Base-by-base conservation (phyloP, 805 yeast genomes). In the Wickerhamomyces tratensis region DNA sequence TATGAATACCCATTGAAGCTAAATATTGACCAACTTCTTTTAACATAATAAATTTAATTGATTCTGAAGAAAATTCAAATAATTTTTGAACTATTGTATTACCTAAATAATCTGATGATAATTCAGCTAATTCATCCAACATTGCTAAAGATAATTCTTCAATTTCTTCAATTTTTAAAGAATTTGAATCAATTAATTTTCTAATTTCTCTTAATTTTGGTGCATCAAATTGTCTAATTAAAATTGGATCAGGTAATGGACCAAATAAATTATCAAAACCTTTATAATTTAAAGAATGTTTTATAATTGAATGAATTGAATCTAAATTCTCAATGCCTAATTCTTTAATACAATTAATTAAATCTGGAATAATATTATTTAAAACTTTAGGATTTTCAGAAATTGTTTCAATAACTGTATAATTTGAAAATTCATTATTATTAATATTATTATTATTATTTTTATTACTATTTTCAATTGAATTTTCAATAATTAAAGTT, bases 71-170 rank as follows among this genome's bases (percentile, higher is more conserved):
- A 41, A 71, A 68, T 39, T 84, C 83, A 57, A 89, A 89, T 30
- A 93, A 64, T 59, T 88, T 89, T 64, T 93, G 98, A 14, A 91
- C 95, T 38, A 93, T 85, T 0, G 98, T 93, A 58, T 93, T 93
- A 20, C 98, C 98, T 42, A 93, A 68, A 57, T 93, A 93, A 63
- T 93, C 98, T 42, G 91, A 79, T 27, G 96, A 79, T 41, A 93
- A 69, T 56, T 86, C 95, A 2, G 97, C 95, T 45, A 93, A 71
- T 61, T 93, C 97, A 46, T 77, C 82, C 46, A 85, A 64, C 89
- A 91, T 86, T 5, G 87, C 83, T 41, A 87, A 57, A 7, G 94
- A 87, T 35, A 87, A 64, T 48, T 79, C 88, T 58, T 89, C 97
- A 38, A 87, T 71, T 48, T 86, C 95, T 11, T 70, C 58, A 44